phyloP scores from a whole-genome alignment of 192 early-diverging fungal species.

The Gigaspora rosea region DNA sequence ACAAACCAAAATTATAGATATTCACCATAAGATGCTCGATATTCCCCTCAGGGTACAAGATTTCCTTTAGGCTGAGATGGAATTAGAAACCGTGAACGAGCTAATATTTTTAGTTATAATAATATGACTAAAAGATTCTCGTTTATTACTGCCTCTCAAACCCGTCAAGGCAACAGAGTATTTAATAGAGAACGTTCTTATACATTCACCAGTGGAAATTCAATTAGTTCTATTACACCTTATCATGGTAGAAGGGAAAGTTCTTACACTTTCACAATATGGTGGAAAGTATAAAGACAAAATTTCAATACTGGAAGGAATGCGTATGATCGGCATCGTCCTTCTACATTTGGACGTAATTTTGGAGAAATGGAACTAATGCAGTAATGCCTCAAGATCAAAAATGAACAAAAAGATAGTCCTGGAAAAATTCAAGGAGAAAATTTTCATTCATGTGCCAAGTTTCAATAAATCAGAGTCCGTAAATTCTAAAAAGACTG shows the following conservation, averaged over 20 bases:
- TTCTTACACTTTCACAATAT: neutral
- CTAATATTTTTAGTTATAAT: neutral
- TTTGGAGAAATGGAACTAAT: neutral
- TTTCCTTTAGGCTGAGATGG: neutral
- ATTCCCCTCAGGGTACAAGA: neutral
- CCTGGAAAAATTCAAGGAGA: neutral
- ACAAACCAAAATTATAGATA: conserved; percentile 14
- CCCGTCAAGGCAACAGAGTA: neutral
- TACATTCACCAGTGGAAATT: conserved; percentile 13
- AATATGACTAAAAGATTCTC: too few relatives aligned
- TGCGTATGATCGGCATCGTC: neutral
- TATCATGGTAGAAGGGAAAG: conserved; percentile 3
- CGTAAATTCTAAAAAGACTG: neutral
- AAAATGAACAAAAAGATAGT: neutral
- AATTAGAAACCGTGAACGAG: conserved; percentile 9
- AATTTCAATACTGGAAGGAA: neutral
- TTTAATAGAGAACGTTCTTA: conserved; percentile 16
- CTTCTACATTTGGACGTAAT: neutral
- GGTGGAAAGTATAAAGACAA: neutral
- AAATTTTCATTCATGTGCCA: neutral
- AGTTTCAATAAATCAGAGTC: neutral
- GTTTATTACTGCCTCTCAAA: neutral
- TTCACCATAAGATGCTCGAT: conserved; percentile 25
- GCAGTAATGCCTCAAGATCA: neutral
- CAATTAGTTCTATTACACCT: neutral